Conservation (phyloP, 2,329 filamentous ascomycete genomes). For the Colletotrichum sp. region DNA sequence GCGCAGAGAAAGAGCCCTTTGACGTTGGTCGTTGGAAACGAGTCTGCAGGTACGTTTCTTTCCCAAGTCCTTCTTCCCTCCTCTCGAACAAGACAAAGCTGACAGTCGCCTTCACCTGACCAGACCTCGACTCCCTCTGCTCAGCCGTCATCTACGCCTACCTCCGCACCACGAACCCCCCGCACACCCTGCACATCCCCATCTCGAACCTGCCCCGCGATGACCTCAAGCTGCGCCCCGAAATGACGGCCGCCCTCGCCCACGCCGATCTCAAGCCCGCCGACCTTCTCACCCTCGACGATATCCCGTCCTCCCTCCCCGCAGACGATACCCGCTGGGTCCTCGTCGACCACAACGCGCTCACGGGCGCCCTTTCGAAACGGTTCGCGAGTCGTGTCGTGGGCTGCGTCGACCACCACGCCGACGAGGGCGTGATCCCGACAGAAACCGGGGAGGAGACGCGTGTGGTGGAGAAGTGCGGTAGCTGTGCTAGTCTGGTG, state of each 20-base stretch:
- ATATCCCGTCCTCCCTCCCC: slow-evolving; percentile 48
- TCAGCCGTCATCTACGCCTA: slow-evolving; percentile 77
- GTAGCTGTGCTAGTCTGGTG: slow-evolving; percentile 76
- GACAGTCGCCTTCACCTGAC: neutral
- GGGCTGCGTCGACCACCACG: slow-evolving; percentile 80
- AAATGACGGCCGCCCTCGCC: slow-evolving; percentile 69
- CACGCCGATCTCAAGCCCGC: slow-evolving; percentile 60
- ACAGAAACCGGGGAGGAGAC: slow-evolving; percentile 50
- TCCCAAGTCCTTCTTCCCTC: neutral
- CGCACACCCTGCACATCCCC: slow-evolving; percentile 67
- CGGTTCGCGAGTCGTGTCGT: slow-evolving; percentile 57
- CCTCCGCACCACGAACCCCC: slow-evolving; percentile 64
- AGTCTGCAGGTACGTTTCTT: slow-evolving; percentile 60
- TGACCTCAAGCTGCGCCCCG: slow-evolving; percentile 74
- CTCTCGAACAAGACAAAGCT: neutral
- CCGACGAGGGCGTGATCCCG: slow-evolving; percentile 66
- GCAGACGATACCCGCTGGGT: slow-evolving; percentile 69
- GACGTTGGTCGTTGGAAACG: slow-evolving; percentile 69
- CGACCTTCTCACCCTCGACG: slow-evolving; percentile 67
- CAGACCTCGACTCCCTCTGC: slow-evolving; percentile 82
- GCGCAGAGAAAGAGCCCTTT: slow-evolving; percentile 51
- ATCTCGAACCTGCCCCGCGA: slow-evolving; percentile 71
- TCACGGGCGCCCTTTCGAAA: slow-evolving; percentile 65
- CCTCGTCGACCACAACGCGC: slow-evolving; percentile 79
- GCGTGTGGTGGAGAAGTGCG: slow-evolving; percentile 67